Conservation (phyloP, 2,329 filamentous ascomycete genomes). For the Trichocomaceae sp. region DNA sequence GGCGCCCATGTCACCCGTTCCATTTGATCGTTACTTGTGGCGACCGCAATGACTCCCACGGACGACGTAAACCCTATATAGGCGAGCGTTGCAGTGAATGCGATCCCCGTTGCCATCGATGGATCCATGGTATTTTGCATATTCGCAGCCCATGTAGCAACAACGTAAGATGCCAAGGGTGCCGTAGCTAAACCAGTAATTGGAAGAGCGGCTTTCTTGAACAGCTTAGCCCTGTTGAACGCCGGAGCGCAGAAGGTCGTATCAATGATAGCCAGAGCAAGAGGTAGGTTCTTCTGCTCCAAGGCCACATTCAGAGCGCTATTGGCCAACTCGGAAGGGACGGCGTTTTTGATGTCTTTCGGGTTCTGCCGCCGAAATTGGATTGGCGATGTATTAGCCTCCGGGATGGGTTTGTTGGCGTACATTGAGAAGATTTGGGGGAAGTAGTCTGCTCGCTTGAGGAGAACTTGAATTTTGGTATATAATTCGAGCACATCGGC, state of each 20-base stretch:
- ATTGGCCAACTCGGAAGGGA: constrained; percentile 64
- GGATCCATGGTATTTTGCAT: constrained; percentile 73
- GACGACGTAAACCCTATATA: constrained; percentile 77
- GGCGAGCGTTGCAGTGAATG: constrained; percentile 72
- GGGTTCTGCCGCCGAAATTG: constrained; percentile 59
- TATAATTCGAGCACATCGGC: constrained; percentile 66
- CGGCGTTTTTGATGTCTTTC: constrained; percentile 61
- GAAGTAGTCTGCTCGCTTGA: constrained; percentile 68
- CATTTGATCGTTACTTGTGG: constrained; percentile 93
- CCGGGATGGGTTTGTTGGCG: constrained; percentile 70
- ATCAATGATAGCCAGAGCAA: constrained; percentile 71
- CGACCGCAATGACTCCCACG: constrained; percentile 74
- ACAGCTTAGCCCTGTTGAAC: constrained; percentile 38
- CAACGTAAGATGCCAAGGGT: constrained; percentile 50
- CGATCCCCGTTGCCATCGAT: constrained; percentile 65
- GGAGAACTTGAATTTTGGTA: constrained; percentile 65
- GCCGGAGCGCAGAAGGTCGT: constrained; percentile 45
- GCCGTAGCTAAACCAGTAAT: constrained; percentile 33
- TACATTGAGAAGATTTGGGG: constrained; percentile 76
- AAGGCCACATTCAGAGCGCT: constrained; percentile 74
- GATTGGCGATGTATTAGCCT: constrained; percentile 53
- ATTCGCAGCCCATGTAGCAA: constrained; percentile 60
- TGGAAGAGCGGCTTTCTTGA: constrained; percentile 36
- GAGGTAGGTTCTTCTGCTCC: constrained; percentile 65
- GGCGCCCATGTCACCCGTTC: constrained; percentile 82